Evolutionary conservation across 2,329 filamentous ascomycete species (phyloP).

Genomic region (Dactylellina sp.): DNA sequence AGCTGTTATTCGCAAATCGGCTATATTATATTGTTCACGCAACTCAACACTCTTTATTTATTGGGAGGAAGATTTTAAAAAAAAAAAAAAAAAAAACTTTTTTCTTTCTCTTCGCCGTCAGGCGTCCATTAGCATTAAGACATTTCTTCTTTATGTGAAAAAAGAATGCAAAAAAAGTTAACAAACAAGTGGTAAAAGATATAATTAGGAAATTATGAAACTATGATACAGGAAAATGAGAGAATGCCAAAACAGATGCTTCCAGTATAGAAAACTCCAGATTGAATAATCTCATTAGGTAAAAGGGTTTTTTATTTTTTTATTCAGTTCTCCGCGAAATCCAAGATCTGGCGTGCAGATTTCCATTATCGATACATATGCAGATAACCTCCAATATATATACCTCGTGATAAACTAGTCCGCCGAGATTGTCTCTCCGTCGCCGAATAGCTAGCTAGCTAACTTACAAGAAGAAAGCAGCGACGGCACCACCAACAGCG

Average conservation of each 20-base stretch:
- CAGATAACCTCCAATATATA: constrained; percentile 7
- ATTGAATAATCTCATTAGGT: not conserved
- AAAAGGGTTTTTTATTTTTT: not conserved
- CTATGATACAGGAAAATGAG: constrained; percentile 43
- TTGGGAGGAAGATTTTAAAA: too few relatives aligned
- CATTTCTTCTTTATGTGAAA: constrained; percentile 30
- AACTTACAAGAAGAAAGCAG: constrained; percentile 58
- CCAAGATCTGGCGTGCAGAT: not conserved
- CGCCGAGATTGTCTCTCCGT: not conserved
- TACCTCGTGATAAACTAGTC: not conserved
- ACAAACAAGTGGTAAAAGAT: constrained; percentile 20
- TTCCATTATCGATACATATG: not conserved
- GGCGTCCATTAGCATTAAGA: constrained; percentile 49
- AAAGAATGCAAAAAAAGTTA: not conserved
- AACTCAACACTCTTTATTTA: too few relatives aligned
- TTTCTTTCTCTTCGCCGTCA: constrained; percentile 13
- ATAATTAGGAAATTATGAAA: constrained; percentile 53
- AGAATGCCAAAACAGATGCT: constrained; percentile 1
- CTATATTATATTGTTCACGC: too few relatives aligned
- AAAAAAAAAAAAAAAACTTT: constrained; percentile 2
- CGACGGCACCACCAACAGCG: constrained; percentile 53
- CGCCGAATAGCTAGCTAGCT: constrained; percentile 2
- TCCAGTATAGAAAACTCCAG: not conserved
- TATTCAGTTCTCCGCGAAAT: constrained; percentile 3
- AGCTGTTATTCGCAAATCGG: too few relatives aligned